Conservation (phyloP, 2,329 filamentous ascomycete species). For the Botryosphaeria dothidea region DNA sequence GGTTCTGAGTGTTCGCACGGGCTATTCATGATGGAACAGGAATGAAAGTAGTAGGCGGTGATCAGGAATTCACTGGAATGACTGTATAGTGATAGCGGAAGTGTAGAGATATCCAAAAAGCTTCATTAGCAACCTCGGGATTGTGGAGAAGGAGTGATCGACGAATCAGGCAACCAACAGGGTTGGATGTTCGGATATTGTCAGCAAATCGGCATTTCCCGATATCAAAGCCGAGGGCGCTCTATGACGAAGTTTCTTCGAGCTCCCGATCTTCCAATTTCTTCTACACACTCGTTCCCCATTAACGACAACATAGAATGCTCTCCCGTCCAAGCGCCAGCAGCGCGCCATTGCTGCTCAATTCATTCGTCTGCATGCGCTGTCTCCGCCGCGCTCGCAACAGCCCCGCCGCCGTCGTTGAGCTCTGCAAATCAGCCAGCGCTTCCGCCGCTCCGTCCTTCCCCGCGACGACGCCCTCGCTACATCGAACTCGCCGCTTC, state of each 20-base stretch:
- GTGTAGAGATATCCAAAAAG: background rate
- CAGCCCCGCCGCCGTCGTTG: background rate
- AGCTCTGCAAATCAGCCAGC: too few species aligned
- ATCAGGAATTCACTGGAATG: background rate
- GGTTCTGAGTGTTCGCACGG: background rate
- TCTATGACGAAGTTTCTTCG: slow-evolving; percentile 16
- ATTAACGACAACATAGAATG: background rate
- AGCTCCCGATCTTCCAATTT: background rate
- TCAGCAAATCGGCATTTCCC: slow-evolving; percentile 16
- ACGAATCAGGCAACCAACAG: background rate
- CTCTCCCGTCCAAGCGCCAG: slow-evolving; percentile 2
- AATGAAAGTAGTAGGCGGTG: background rate
- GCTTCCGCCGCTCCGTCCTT: background rate
- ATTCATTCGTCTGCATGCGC: slow-evolving; percentile 6
- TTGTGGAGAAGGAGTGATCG: background rate
- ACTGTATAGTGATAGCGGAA: background rate
- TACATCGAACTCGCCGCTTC: background rate
- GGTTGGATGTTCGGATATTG: background rate
- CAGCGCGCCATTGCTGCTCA: background rate
- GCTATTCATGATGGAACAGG: background rate
- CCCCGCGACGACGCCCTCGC: background rate
- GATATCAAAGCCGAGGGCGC: slow-evolving; percentile 9
- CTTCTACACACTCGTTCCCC: background rate
- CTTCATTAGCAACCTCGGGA: background rate
- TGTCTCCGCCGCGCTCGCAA: slow-evolving; percentile 1